These are phyloP conservation scores for Suhomyces coccinellae DNA, from an alignment of 1,139 yeast species.

Conservation along the genomic window DNA sequence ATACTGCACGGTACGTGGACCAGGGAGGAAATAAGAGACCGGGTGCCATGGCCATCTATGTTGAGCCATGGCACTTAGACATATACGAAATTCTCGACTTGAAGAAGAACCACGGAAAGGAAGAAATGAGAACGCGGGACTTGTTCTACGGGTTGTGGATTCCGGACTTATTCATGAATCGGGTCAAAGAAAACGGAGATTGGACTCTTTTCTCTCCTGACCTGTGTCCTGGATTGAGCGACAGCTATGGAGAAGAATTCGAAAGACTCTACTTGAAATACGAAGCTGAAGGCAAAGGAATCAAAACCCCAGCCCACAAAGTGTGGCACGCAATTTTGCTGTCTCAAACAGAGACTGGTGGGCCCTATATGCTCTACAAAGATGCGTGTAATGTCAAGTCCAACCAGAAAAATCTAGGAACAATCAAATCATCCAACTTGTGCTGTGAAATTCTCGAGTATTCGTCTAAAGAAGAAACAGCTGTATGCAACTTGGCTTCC, in stretches of 20 bases:
- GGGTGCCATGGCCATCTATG: constrained; percentile 85
- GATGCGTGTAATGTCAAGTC: constrained; percentile 57
- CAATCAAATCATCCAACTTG: constrained; percentile 56
- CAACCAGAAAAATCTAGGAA: constrained; percentile 56
- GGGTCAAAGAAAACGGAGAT: constrained; percentile 47
- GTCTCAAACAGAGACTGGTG: constrained; percentile 61
- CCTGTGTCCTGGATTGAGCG: constrained; percentile 52
- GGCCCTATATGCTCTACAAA: constrained; percentile 58
- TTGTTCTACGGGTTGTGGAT: constrained; percentile 91
- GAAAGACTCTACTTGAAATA: constrained; percentile 44
- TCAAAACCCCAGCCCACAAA: constrained; percentile 50
- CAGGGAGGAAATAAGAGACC: constrained; percentile 96
- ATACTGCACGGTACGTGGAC: constrained; percentile 89
- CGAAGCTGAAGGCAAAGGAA: constrained; percentile 41
- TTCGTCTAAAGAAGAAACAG: constrained; percentile 55
- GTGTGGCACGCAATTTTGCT: constrained; percentile 55
- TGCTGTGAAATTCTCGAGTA: constrained; percentile 61
- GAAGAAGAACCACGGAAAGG: constrained; percentile 89
- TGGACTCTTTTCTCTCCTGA: constrained; percentile 62
- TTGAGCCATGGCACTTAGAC: constrained; percentile 93
- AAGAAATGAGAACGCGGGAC: constrained; percentile 87
- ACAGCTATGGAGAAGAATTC: constrained; percentile 52
- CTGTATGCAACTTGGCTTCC: constrained; percentile 58
- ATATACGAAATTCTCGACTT: constrained; percentile 80
- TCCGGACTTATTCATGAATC: constrained; percentile 70